phyloP scores from a whole-genome alignment of 1,139 yeast species.

The Magnusiomyces tetraspermus region DNA sequence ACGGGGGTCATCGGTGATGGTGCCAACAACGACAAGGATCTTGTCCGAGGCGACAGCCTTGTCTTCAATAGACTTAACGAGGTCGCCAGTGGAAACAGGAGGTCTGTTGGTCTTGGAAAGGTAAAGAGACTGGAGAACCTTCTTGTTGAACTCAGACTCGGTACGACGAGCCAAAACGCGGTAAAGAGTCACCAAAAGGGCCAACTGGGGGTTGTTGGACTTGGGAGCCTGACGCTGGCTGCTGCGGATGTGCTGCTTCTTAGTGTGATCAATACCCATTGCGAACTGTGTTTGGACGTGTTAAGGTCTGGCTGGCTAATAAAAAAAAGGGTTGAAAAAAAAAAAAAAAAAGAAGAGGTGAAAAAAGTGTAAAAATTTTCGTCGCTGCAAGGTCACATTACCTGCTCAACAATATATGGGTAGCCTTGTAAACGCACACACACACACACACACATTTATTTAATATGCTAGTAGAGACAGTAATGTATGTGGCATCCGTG shows the following conservation, averaged over 20 bases:
- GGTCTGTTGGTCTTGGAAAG: conserved; percentile 99
- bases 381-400: background rate
- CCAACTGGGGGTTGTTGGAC: conserved; percentile 98
- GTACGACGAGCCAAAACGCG: conserved; percentile 99
- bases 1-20: conserved; percentile 98
- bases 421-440: no score
- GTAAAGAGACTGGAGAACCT: conserved; percentile 87
- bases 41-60: conserved; percentile 64
- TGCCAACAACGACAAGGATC: conserved; percentile 97
- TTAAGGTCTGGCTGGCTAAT: background rate
- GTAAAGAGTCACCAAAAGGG: conserved; percentile 94
- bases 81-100: conserved; percentile 93
- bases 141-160: conserved; percentile 95
- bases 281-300: conserved; percentile 9
- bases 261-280: conserved; percentile 98
- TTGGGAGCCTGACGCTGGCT: conserved; percentile 99
- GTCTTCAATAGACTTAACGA: conserved; percentile 70
- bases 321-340: background rate
- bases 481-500: no score
- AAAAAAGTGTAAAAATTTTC: background rate
- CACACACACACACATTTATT: no score
- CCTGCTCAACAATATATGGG: no score
- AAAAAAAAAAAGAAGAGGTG: background rate
- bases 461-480: background rate
- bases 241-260: conserved; percentile 90